These are phyloP conservation scores for Microbotryomycetes sp. DNA, from an alignment of 1,284 basidiomycete genomes.

Conservation along the genomic window DNA sequence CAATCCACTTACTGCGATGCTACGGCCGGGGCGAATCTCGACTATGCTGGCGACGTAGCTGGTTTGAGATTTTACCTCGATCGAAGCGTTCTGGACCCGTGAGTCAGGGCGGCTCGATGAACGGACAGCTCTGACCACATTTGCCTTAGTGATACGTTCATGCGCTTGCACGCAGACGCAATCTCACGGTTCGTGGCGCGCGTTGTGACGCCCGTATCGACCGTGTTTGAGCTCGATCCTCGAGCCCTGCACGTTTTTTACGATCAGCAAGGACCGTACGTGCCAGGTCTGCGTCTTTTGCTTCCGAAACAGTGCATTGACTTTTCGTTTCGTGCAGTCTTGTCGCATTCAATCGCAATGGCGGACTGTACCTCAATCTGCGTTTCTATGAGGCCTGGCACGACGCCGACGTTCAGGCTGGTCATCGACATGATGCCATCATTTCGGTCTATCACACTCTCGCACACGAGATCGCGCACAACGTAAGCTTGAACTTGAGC, in stretches of 20 bases:
- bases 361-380: constrained; percentile 82
- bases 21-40: constrained; percentile 38
- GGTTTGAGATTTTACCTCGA: constrained; percentile 42
- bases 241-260: constrained; percentile 78
- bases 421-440: constrained; percentile 58
- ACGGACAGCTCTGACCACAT: neutral
- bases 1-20: constrained; percentile 42
- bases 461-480: constrained; percentile 64
- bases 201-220: constrained; percentile 37
- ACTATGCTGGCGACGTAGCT: constrained; percentile 40
- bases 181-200: constrained; percentile 38
- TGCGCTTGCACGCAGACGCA: constrained; percentile 36
- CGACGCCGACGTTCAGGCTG: constrained; percentile 57
- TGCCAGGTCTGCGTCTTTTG: too few relatives aligned
- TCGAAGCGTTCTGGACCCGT: constrained; percentile 25
- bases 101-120: constrained; percentile 12
- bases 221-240: constrained; percentile 44
- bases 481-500: too few relatives aligned
- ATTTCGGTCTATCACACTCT: constrained; percentile 84
- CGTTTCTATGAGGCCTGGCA: constrained; percentile 45
- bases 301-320: too few relatives aligned
- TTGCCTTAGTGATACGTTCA: constrained; percentile 29
- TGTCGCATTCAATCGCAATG: constrained; percentile 90
- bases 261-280: constrained; percentile 61
- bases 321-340: constrained; percentile 34